Conservation (phyloP, 371 early-diverging fungal species). For the Apophysomyces ossiformis region DNA sequence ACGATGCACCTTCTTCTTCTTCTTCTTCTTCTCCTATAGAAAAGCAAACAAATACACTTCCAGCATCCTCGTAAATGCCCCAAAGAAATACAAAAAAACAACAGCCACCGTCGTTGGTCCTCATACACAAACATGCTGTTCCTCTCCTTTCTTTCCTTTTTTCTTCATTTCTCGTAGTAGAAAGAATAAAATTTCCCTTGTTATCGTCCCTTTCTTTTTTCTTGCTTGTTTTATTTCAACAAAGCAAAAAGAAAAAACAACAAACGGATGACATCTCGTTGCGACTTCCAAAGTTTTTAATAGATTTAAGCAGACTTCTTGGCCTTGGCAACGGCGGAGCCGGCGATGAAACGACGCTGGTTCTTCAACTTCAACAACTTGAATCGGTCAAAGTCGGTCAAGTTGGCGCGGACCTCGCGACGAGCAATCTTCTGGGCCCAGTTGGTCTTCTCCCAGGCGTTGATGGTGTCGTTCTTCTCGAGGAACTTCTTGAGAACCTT, state of each 20-base stretch:
- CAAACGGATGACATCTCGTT: no score
- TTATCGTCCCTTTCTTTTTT: background rate
- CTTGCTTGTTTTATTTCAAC: background rate
- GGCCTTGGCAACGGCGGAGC: slow-evolving; percentile 43
- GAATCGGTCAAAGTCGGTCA: slow-evolving; percentile 97
- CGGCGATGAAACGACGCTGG: slow-evolving; percentile 49
- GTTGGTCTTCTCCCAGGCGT: slow-evolving; percentile 83
- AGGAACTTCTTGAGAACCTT: slow-evolving; percentile 78
- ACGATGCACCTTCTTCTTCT: background rate
- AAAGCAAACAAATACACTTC: background rate
- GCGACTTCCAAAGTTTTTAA: background rate
- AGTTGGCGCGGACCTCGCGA: slow-evolving; percentile 76
- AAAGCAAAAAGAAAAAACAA: slow-evolving; percentile 2
- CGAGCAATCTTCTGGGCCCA: slow-evolving; percentile 94
- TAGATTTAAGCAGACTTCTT: slow-evolving; percentile 53
- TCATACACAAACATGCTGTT: background rate
- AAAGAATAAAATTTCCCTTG: background rate
- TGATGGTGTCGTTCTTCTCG: slow-evolving; percentile 82
- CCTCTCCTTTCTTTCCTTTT: no score
- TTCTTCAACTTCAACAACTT: slow-evolving; percentile 87
- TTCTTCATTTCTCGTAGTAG: background rate
- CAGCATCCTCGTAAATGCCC: background rate
- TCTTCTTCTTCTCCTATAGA: background rate
- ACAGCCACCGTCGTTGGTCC: background rate
- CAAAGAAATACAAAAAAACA: background rate